phyloP scores from a whole-genome alignment of 2,329 filamentous ascomycete species.

The Volutella citrinella region DNA sequence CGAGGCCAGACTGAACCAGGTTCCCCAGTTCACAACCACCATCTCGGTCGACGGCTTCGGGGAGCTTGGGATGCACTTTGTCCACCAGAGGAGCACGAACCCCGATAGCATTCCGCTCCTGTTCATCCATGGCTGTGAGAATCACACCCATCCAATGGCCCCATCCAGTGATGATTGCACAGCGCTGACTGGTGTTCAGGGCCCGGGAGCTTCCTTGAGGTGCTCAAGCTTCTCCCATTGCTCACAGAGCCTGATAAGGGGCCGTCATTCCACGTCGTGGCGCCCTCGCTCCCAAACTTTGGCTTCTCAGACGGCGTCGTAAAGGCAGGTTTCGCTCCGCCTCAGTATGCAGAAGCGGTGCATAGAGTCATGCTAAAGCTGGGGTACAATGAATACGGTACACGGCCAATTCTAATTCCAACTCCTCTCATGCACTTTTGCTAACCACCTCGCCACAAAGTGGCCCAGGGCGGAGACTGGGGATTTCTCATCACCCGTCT shows the following conservation, averaged over 20 bases:
- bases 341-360: conserved; percentile 49
- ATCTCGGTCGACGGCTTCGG: conserved; percentile 57
- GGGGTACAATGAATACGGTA: conserved; percentile 47
- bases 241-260: conserved; percentile 33
- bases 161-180: no score
- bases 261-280: conserved; percentile 53
- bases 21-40: conserved; percentile 55
- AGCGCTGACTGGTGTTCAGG: conserved; percentile 47
- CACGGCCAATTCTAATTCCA: no score
- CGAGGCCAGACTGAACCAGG: conserved; percentile 55
- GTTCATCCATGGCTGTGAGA: conserved; percentile 63
- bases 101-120: conserved; percentile 59
- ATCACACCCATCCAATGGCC: background rate
- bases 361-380: conserved; percentile 68
- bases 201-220: conserved; percentile 69
- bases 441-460: conserved; percentile 12
- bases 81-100: conserved; percentile 53
- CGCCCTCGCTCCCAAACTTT: conserved; percentile 57
- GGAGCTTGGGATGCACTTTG: conserved; percentile 59
- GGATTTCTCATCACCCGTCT: conserved; percentile 63
- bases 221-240: conserved; percentile 56
- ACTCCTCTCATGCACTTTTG: background rate
- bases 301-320: conserved; percentile 30
- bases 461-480: conserved; percentile 68
- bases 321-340: conserved; percentile 29